Evolutionary conservation across 768 basidiomycete species (phyloP), one percentile per base, ranked within the genome.

Genomic region (Auricularia auricula-judae): DNA sequence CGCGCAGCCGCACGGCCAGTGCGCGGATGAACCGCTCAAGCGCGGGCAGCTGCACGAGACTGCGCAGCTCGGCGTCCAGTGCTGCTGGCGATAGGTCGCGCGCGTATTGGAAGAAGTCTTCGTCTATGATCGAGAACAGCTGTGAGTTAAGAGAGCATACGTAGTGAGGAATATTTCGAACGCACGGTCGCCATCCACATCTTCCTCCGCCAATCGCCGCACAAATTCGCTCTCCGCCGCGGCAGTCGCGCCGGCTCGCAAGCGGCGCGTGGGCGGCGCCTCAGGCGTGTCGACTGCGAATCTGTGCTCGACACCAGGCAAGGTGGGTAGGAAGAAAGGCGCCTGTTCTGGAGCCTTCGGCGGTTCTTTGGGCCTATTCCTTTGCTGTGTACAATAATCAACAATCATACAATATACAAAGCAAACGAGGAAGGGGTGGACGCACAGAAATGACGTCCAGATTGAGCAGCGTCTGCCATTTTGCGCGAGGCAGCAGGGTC

Each of bases 391-490:
- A 29, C 29, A 29, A 29, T 29, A 29, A 29, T 29, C 29, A 29
- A 29, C 3, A 35, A 11, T 35, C 14, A 18, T 34, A n/a, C 7
- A 23, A 18, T 10, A 11, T 18, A 5, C 42, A 51, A 18, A 51
- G 10, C 18, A n/a, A 11, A 18, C 16, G 29, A 35, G 21, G 62
- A 36, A 34, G 43, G 5, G 47, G 47, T n/a, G 18, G 21, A 74
- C 82, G 44, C 68, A 90, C 92, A 74, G 91, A 87, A 66, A 98
- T 98, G 36, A 93, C 87, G 68, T 98, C 97, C 18, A 99, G 80
- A 71, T 97, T 97, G 65, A 99, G 80, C n/a, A 99, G 77, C 0
- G 97, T 95, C 75, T 97, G 93, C 97, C 97, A 99, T 69, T 90
- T 82, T 14, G 93, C 86, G 44, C 95, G 86, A 16, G 97, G 97